These are phyloP conservation scores for Pseudogymnoascus sp. DNA, from an alignment of 2,329 filamentous ascomycete genomes.

Conservation along the genomic window DNA sequence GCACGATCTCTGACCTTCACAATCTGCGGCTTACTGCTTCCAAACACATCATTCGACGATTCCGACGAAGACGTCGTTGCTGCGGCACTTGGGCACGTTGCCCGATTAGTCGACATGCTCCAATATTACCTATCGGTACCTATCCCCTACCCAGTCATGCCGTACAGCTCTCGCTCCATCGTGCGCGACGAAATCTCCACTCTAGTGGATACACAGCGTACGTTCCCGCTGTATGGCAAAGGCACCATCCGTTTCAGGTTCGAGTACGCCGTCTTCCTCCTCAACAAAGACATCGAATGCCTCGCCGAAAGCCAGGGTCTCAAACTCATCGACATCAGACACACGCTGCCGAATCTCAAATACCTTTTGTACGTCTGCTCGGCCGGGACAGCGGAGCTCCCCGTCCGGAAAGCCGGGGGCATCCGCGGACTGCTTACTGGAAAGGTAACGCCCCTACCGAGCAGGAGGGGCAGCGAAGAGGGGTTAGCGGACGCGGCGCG, in stretches of 20 bases:
- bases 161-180: slow-evolving; percentile 64
- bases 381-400: slow-evolving; percentile 59
- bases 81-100: slow-evolving; percentile 72
- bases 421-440: slow-evolving; percentile 50
- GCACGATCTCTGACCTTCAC: slow-evolving; percentile 66
- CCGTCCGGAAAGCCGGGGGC: slow-evolving; percentile 52
- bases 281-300: slow-evolving; percentile 87
- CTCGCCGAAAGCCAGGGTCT: slow-evolving; percentile 59
- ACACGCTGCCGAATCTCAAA: slow-evolving; percentile 88
- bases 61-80: slow-evolving; percentile 62
- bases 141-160: slow-evolving; percentile 69
- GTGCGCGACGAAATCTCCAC: slow-evolving; percentile 67
- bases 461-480: slow-evolving; percentile 25
- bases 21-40: slow-evolving; percentile 68
- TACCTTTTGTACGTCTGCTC: slow-evolving; percentile 86
- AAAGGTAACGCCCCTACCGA: slow-evolving; percentile 14
- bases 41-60: slow-evolving; percentile 71
- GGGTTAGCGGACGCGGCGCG: slow-evolving; percentile 19
- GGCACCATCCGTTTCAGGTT: slow-evolving; percentile 75
- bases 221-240: slow-evolving; percentile 74
- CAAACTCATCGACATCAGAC: slow-evolving; percentile 77
- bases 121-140: slow-evolving; percentile 74
- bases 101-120: slow-evolving; percentile 64
- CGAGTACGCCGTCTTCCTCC: slow-evolving; percentile 90
- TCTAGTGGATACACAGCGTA: slow-evolving; percentile 40